A percentile compares a stretch with the other conserved stretches of the same genome.
phyloP scores from a whole-genome alignment of 495 filamentous ascomycete species.

The Penicillium fimorum region DNA sequence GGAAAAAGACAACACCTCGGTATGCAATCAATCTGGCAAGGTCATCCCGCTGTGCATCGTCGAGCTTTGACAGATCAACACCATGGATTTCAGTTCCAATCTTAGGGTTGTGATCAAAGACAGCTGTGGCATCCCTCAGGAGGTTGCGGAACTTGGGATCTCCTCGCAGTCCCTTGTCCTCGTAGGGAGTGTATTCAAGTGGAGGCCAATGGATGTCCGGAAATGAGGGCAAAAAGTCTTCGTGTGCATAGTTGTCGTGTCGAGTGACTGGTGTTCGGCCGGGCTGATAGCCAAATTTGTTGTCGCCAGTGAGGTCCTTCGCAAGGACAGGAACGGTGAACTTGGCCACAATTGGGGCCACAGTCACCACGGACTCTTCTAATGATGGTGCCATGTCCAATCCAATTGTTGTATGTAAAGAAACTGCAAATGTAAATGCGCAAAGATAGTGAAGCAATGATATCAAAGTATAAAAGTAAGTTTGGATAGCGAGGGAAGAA shows the following conservation, averaged over 20 bases:
- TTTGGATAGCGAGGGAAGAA: constrained; percentile 1
- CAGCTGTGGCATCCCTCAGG: constrained; percentile 48
- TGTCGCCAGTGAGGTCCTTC: constrained; percentile 23
- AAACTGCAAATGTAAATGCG: not conserved
- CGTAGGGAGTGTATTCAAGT: constrained; percentile 49
- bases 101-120: constrained; percentile 64
- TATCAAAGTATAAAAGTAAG: constrained; percentile 16
- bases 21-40: constrained; percentile 69
- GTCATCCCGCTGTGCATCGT: constrained; percentile 69
- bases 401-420: not conserved
- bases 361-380: constrained; percentile 23
- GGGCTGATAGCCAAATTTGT: constrained; percentile 46
- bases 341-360: constrained; percentile 8
- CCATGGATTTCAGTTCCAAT: constrained; percentile 74
- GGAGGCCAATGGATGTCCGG: constrained; percentile 55
- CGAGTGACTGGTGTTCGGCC: constrained; percentile 46
- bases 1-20: constrained; percentile 73
- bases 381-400: constrained; percentile 38
- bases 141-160: constrained; percentile 55
- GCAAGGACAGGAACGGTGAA: constrained; percentile 20
- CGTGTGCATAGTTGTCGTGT: constrained; percentile 53
- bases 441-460: not conserved
- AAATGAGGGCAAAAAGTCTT: constrained; percentile 56
- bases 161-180: constrained; percentile 54
- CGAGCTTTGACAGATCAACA: constrained; percentile 64